Evolutionary conservation across 306 rosid species (phyloP), one percentile per base, ranked within the genome.

Genomic region (Cajanus cajan): DNA sequence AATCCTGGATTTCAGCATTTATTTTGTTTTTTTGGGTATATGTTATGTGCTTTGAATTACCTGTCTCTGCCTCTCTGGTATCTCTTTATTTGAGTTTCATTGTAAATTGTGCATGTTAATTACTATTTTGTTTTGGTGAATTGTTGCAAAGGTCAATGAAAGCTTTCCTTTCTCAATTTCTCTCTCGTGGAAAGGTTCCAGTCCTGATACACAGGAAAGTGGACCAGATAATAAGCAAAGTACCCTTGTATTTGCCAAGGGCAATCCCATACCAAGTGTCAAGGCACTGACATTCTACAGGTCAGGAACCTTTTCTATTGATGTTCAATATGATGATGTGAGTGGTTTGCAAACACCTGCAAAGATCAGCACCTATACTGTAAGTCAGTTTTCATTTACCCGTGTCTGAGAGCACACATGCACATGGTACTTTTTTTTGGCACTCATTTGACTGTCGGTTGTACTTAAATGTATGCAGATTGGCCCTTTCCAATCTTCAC

Each of bases 171-270:
- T 85, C 84, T 77, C 96, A 4, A 84, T 93, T 68, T 85, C 96
- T 24, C 76, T 95, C 68, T 85, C 94, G 0, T 92, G 98, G 98
- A 92, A 92, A 82, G 97, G 91, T 76, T 34, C 93, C 64, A 92
- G 86, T 68, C 82, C 91, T 8, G 97, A 93, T 54, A 67, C 84
- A 74, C 98, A 85, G 69, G 89, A 88, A 0, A 90, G 83, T 45
- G 90, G 76, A 71, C 41, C 88, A 4, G 97, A 91, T 31, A 89
- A 83, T 70, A 85, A 81, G 39, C 92, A 75, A 34, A 86, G 74
- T 75, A 86, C 94, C 10, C 6, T 84, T 63, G 92, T 96, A 22
- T 96, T 96, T 55, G 87, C 94, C n/a, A 96, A 89, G 85, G 99
- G 98, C 15, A 96, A 91, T 84, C 83, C 89, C 16, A 73, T 93